Base-by-base conservation (phyloP, 148 eudicot species). In the Cornus kousa region DNA sequence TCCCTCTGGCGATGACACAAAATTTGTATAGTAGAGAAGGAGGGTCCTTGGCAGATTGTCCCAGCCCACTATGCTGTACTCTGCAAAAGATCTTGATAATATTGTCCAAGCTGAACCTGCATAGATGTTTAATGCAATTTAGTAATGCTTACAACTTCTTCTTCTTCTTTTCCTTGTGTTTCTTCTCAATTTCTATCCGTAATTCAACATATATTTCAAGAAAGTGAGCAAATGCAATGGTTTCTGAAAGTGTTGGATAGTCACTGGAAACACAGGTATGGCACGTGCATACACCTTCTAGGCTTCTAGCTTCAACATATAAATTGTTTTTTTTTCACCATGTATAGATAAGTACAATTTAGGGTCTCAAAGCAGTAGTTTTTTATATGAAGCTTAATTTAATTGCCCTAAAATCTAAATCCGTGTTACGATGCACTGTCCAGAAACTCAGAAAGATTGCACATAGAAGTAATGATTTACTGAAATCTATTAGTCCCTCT, bases 41-140 rank as follows among this genome's bases (percentile, higher is more conserved):
- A 95, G 99, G 33, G 93, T 91, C 74, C 97, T 87, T 23, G 99
- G 97, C 20, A 95, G 93, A 70, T 93, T 95, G 74, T 95, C 99
- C 88, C 91, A 93, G 4, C 97, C 99, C 1, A 90, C 20, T 66
- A 95, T 78, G 77, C 88, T 81, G 76, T 91, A 95, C 80, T 95
- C 99, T 3, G 97, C 83, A 69, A 95, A 95, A 3, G 99, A 88
- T 73, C 97, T 87, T 6, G 99, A 91, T n/a, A 93, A 64, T 37
- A 93, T 73, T 57, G 87, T 89, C 99, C 99, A 95, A 24, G 99
- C 99, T 31, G 99, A 95, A 40, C 99, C 97, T 93, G 89, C 68
- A 78, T 55, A 59, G 28, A 46, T 5, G 7, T 10, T n/a, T 33
- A 5, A 19, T 74, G 0, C 68, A 59, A 33, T 13, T 73, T 73